Conservation (phyloP, 2,329 filamentous ascomycete species). For the Chrysosporium keratinophilum region DNA sequence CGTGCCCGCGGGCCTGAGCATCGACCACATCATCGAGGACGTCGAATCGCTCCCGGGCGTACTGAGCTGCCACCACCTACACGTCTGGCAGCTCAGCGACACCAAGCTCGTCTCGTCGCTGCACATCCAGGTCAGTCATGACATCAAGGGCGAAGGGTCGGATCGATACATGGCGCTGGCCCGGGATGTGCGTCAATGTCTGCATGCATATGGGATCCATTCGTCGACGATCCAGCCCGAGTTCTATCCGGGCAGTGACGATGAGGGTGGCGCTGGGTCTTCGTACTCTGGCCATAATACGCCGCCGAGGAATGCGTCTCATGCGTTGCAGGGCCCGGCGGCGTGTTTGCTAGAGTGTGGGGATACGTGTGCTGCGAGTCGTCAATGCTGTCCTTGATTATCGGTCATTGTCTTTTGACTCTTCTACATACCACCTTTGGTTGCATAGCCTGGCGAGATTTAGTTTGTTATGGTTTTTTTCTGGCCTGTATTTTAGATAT, state of each 20-base stretch:
- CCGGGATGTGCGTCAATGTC: conserved; percentile 68
- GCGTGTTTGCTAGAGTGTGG: conserved; percentile 41
- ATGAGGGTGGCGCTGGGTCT: conserved; percentile 18
- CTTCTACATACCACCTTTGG: not conserved
- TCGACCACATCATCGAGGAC: conserved; percentile 85
- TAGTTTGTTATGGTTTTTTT: not conserved
- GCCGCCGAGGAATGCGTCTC: conserved; percentile 14
- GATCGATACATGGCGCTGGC: conserved; percentile 85
- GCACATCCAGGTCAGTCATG: conserved; percentile 85
- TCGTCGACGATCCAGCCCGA: conserved; percentile 96
- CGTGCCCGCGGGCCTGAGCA: conserved; percentile 75
- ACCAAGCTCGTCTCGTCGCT: conserved; percentile 88
- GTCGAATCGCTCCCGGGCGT: conserved; percentile 78
- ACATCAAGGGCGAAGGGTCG: conserved; percentile 68
- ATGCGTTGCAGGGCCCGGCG: conserved; percentile 20
- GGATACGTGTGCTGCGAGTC: conserved; percentile 34
- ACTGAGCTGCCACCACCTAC: conserved; percentile 84
- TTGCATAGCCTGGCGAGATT: not conserved
- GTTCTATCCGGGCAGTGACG: conserved; percentile 41
- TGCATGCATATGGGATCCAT: conserved; percentile 94
- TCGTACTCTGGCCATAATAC: not conserved
- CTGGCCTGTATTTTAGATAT: not conserved
- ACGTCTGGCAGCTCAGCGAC: conserved; percentile 95
- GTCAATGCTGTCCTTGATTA: conserved; percentile 32
- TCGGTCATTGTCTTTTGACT: not conserved